phyloP scores from a whole-genome alignment of 139 green algal species.

The Micractinium conductrix region DNA sequence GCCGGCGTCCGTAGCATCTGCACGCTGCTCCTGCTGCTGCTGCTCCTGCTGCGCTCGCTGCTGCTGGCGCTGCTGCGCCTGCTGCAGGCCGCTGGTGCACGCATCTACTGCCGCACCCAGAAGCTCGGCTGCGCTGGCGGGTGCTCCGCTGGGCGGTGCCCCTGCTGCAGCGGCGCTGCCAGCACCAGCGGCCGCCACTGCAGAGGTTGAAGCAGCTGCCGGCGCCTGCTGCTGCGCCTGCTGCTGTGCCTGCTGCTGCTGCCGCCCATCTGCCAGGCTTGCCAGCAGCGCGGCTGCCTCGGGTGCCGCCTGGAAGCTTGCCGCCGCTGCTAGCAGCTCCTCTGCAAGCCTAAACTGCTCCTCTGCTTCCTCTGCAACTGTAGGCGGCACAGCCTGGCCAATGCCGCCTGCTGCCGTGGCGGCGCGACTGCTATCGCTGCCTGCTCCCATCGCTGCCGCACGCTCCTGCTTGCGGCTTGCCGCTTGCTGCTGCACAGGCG shows the following conservation, averaged over 20 bases:
- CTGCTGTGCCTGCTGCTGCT: background rate
- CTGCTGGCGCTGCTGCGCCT: constrained; percentile 1
- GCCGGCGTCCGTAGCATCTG: no score
- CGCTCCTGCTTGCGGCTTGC: background rate
- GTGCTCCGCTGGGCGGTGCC: background rate
- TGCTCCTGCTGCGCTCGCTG: background rate
- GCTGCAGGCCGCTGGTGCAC: background rate
- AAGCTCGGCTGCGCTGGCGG: background rate
- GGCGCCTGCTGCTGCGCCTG: no score
- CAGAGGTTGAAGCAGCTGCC: no score
- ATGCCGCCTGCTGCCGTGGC: background rate
- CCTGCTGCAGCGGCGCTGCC: background rate
- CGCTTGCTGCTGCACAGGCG: background rate
- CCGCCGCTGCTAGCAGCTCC: background rate
- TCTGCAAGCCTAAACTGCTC: constrained; percentile 1
- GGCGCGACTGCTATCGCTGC: background rate
- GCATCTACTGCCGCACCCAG: background rate
- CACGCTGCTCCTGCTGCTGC: background rate
- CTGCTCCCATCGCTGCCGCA: no score
- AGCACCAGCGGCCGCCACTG: no score
- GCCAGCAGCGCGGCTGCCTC: background rate
- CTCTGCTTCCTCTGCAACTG: background rate
- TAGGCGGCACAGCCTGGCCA: background rate
- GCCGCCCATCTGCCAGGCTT: background rate
- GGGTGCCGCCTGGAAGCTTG: constrained; percentile 3